Conservation (phyloP, 768 basidiomycete species). For the Strobilomyces dryophilus region DNA sequence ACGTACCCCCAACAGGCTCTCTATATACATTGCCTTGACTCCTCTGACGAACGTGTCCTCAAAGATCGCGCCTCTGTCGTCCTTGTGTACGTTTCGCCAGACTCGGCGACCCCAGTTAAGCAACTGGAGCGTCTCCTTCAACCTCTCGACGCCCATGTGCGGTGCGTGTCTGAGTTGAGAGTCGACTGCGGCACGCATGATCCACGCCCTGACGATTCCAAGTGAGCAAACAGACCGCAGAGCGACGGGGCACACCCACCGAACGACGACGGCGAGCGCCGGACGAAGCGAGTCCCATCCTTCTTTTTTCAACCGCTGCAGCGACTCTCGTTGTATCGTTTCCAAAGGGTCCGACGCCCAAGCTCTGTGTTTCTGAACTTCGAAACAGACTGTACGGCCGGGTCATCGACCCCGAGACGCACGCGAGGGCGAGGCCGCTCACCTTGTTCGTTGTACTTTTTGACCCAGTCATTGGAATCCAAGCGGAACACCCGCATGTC, state of each 20-base stretch:
- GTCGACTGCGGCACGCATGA: background rate
- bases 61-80: background rate
- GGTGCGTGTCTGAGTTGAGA: background rate
- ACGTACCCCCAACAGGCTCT: background rate
- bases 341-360: background rate
- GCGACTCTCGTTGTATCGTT: background rate
- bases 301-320: background rate
- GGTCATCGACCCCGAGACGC: background rate
- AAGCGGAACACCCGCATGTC: background rate
- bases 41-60: constrained; percentile 1
- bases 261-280: background rate
- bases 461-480: background rate
- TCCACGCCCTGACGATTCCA: background rate
- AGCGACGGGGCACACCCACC: background rate
- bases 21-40: background rate
- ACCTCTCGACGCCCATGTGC: background rate
- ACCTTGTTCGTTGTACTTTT: background rate
- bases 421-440: background rate
- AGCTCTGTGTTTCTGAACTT: background rate
- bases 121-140: background rate
- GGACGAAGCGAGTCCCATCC: constrained; percentile 2
- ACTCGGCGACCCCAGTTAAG: constrained; percentile 4
- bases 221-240: background rate
- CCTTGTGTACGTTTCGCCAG: background rate
- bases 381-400: background rate